phyloP scores from a whole-genome alignment of 169 alveolate species.

The Cryptosporidium canis region DNA sequence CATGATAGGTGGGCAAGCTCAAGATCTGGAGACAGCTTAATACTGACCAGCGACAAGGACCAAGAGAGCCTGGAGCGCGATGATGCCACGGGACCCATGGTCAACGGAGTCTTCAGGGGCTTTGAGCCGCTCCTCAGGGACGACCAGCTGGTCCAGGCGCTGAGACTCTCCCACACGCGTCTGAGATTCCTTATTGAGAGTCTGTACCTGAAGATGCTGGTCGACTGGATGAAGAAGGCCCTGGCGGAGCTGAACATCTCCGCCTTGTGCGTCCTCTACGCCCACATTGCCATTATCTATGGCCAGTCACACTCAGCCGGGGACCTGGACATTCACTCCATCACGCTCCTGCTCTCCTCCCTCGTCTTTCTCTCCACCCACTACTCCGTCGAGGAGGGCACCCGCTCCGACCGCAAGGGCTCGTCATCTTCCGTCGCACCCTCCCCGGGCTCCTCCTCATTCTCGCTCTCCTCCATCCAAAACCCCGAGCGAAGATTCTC shows the following conservation, averaged over 20 bases:
- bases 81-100: background rate
- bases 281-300: conserved; percentile 67
- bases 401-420: background rate
- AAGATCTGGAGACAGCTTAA: background rate
- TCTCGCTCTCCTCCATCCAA: background rate
- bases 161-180: conserved; percentile 2
- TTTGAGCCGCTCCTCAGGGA: conserved; percentile 20
- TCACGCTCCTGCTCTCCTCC: conserved; percentile 62
- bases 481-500: background rate
- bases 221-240: conserved; percentile 72
- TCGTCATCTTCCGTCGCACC: background rate
- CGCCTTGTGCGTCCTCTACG: conserved; percentile 70
- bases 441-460: background rate
- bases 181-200: conserved; percentile 38
- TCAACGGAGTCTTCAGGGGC: conserved; percentile 25
- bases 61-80: background rate
- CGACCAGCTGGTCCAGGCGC: background rate
- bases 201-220: conserved; percentile 54
- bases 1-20: conserved; percentile 42
- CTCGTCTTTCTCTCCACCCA: conserved; percentile 73
- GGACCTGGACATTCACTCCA: conserved; percentile 38
- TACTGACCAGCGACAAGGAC: background rate
- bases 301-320: conserved; percentile 14
- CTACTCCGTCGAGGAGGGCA: conserved; percentile 51
- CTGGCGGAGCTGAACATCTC: conserved; percentile 58